Percentiles rank a stretch among this genome's conserved stretches.
Evolutionary conservation across 164 flowering plant genomes (phyloP).

Genomic region (Amborella trichopoda): DNA sequence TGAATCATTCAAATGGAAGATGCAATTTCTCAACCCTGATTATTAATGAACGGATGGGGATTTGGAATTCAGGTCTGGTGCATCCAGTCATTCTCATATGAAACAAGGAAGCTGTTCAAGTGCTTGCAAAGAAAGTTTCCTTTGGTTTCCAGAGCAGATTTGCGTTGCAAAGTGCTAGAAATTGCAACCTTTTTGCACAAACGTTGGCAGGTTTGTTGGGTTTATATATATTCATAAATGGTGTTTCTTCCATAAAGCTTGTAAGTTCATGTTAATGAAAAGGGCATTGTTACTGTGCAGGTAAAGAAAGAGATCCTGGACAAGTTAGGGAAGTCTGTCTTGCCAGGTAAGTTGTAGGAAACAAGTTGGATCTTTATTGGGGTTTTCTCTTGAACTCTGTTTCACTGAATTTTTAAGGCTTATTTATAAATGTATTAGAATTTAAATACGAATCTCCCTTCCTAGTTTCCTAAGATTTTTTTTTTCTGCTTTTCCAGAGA

Average conservation of each 20-base stretch:
- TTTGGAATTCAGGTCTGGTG: slow-evolving; percentile 45
- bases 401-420: background rate
- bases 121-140: slow-evolving; percentile 57
- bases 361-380: background rate
- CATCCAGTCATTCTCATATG: slow-evolving; percentile 40
- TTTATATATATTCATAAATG: background rate
- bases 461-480: background rate
- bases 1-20: too few relatives aligned
- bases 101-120: slow-evolving; percentile 55
- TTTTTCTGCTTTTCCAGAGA: slow-evolving; percentile 23
- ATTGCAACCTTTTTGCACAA: slow-evolving; percentile 67
- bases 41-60: too few relatives aligned
- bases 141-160: slow-evolving; percentile 35
- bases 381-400: background rate
- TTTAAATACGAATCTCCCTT: background rate
- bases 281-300: slow-evolving; percentile 22
- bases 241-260: background rate
- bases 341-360: slow-evolving; percentile 48
- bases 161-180: slow-evolving; percentile 69
- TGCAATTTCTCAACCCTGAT: too few relatives aligned
- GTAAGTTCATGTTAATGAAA: background rate
- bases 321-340: slow-evolving; percentile 42
- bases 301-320: slow-evolving; percentile 67
- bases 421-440: background rate
- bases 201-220: slow-evolving; percentile 65